phyloP scores from a whole-genome alignment of 129 eudicot species.

The Rutidosis leptorrhynchoides region DNA sequence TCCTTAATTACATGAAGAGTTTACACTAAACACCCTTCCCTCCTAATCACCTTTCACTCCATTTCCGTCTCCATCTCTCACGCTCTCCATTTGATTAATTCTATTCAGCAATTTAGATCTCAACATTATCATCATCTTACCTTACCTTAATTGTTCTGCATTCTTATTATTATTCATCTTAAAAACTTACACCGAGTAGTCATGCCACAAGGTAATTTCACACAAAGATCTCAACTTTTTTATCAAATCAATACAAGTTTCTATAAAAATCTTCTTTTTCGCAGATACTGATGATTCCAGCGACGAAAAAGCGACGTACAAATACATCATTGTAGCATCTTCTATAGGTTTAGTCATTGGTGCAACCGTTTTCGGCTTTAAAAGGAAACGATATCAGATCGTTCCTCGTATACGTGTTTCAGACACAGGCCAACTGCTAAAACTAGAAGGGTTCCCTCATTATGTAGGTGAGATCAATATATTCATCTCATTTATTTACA shows the following conservation, averaged over 20 bases:
- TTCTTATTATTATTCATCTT: conserved; percentile 18
- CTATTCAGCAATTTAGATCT: conserved; percentile 27
- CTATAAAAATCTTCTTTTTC: conserved; percentile 10
- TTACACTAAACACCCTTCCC: conserved; percentile 25
- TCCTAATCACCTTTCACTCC: conserved; percentile 28
- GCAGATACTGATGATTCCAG: conserved; percentile 25
- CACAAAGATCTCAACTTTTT: neutral
- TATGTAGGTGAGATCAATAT: conserved; percentile 72
- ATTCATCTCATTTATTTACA: neutral
- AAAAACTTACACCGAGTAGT: neutral
- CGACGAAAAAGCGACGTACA: conserved; percentile 39
- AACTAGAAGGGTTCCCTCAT: conserved; percentile 74
- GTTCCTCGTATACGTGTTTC: conserved; percentile 56
- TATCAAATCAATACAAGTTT: neutral
- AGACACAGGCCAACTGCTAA: conserved; percentile 53
- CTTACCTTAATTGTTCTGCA: too few relatives aligned
- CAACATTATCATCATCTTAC: conserved; percentile 19
- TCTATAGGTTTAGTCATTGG: conserved; percentile 73
- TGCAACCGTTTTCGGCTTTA: conserved; percentile 55
- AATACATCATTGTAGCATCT: conserved; percentile 66
- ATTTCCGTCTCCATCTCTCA: conserved; percentile 36
- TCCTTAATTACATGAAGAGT: neutral
- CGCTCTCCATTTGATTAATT: conserved; percentile 34
- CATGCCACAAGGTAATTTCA: conserved; percentile 24
- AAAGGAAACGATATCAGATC: conserved; percentile 41